These are phyloP conservation scores for Coelastrella sp. DNA, from an alignment of 139 green algal genomes.

Conservation along the genomic window DNA sequence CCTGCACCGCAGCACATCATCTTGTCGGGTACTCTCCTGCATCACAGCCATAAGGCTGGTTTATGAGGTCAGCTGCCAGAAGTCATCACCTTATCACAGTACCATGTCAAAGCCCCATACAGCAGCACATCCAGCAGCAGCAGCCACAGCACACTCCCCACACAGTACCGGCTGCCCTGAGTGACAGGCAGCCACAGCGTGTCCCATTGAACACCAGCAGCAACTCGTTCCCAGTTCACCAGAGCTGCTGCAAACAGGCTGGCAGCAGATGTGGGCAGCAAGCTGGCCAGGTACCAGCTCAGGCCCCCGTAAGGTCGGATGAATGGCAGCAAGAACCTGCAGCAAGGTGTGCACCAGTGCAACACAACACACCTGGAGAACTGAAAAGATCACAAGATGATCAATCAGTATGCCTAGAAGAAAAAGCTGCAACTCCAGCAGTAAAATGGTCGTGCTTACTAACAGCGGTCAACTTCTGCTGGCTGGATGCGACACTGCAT, in stretches of 20 bases:
- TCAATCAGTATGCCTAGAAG: too few species aligned
- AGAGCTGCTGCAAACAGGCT: constrained; percentile 77
- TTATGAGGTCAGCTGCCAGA: too few species aligned
- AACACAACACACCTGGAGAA: too few species aligned
- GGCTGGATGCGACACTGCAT: too few species aligned
- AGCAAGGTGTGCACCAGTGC: not conserved
- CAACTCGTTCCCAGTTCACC: constrained; percentile 74
- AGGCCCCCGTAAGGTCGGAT: constrained; percentile 74
- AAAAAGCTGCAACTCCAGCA: not conserved
- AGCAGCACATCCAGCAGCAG: constrained; percentile 73
- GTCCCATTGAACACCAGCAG: constrained; percentile 52
- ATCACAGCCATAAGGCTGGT: not conserved
- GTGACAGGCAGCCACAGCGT: constrained; percentile 64
- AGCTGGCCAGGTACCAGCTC: constrained; percentile 73
- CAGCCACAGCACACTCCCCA: constrained; percentile 65
- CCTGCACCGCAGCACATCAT: too few species aligned
- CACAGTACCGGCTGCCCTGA: constrained; percentile 64
- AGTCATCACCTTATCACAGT: constrained; percentile 82
- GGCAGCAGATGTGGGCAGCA: constrained; percentile 79
- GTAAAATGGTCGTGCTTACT: not conserved
- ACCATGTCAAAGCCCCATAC: constrained; percentile 70
- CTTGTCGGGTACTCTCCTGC: too few species aligned
- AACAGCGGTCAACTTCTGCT: too few species aligned
- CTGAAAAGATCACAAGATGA: too few species aligned
- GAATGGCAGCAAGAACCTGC: constrained; percentile 64